A percentile compares a stretch with the other conserved stretches of the same genome.
phyloP scores from a whole-genome alignment of 805 yeast genomes.

The Yarrowia deformans region DNA sequence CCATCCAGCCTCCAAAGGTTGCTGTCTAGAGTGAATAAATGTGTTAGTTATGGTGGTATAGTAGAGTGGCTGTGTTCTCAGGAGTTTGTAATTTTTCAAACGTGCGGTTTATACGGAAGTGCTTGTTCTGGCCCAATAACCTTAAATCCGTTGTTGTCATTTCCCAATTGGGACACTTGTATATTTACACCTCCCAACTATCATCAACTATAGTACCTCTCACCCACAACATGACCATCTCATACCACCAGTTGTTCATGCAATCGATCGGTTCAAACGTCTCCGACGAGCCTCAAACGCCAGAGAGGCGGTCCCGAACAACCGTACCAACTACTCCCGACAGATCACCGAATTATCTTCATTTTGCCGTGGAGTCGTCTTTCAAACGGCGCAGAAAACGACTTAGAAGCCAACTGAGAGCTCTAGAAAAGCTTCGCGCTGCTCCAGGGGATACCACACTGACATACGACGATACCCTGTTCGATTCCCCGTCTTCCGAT shows the following conservation, averaged over 20 bases:
- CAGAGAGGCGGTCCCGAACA: too few relatives aligned
- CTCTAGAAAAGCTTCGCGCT: neutral
- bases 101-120: too few relatives aligned
- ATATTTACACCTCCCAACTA: neutral
- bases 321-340: neutral
- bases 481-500: neutral
- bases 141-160: neutral
- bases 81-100: neutral
- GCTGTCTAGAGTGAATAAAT: neutral
- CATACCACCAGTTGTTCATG: neutral
- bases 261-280: neutral
- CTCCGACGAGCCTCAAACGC: neutral
- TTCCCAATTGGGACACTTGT: neutral
- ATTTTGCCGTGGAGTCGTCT: constrained; percentile 1
- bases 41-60: too few relatives aligned
- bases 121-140: neutral
- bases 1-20: constrained; percentile 14
- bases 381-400: constrained; percentile 3
- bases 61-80: neutral
- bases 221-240: neutral
- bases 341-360: constrained; percentile 2
- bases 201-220: too few relatives aligned
- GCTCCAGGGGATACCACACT: neutral
- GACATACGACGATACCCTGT: neutral
- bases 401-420: neutral